phyloP scores from a whole-genome alignment of 2,329 filamentous ascomycete genomes.

The Colletotrichum aenigma region DNA sequence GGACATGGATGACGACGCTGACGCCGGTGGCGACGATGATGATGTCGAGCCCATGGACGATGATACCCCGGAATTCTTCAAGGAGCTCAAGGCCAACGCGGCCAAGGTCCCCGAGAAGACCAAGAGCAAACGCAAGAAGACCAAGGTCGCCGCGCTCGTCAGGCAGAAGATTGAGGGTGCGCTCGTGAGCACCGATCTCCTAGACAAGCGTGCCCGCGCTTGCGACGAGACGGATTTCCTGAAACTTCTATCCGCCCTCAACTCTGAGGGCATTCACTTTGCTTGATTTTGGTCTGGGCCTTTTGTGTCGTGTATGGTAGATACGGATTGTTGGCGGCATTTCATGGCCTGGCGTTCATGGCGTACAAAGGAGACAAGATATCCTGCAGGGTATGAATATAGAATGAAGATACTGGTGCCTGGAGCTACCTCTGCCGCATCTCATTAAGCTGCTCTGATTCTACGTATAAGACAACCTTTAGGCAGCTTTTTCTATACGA shows the following conservation, averaged over 20 bases:
- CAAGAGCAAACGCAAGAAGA: slow-evolving; percentile 75
- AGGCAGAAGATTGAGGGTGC: slow-evolving; percentile 86
- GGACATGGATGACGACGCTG: slow-evolving; percentile 46
- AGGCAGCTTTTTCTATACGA: background rate
- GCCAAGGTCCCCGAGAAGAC: slow-evolving; percentile 53
- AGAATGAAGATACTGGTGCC: background rate
- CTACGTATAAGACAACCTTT: background rate
- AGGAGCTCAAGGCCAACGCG: slow-evolving; percentile 58
- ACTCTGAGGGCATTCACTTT: slow-evolving; percentile 93
- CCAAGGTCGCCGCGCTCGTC: slow-evolving; percentile 81
- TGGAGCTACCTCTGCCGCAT: background rate
- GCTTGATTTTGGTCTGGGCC: slow-evolving; percentile 48
- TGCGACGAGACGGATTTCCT: slow-evolving; percentile 95
- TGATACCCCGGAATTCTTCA: slow-evolving; percentile 84
- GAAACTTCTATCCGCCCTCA: slow-evolving; percentile 80
- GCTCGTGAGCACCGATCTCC: slow-evolving; percentile 79
- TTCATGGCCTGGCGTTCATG: slow-evolving; percentile 17
- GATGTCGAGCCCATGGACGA: slow-evolving; percentile 66
- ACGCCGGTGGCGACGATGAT: slow-evolving; percentile 47
- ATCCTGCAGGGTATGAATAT: background rate
- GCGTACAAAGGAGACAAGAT: slow-evolving; percentile 12
- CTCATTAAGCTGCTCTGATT: background rate
- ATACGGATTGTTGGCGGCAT: background rate
- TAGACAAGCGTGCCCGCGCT: slow-evolving; percentile 81
- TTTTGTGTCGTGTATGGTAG: background rate